A percentile compares a stretch with the other conserved stretches of the same genome.
Conservation (phyloP, 129 eudicot genomes). For the Pulicaria dysenterica region DNA sequence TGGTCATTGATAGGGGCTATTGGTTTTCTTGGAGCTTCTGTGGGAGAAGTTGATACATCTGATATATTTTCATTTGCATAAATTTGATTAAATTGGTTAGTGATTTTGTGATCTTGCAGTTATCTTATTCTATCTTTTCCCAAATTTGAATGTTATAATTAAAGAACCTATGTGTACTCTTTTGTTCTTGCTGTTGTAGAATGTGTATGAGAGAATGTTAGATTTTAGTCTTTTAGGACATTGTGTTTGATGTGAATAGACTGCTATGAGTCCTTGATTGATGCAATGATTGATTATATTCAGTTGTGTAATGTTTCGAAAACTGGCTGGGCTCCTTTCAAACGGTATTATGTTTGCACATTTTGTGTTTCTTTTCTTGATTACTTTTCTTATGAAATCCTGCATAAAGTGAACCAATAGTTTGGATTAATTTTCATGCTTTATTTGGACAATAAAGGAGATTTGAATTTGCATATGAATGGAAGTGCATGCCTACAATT, state of each 20-base stretch:
- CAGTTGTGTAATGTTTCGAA: background rate
- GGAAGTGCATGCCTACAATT: background rate
- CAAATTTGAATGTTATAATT: background rate
- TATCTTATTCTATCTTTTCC: background rate
- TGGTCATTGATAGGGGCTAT: background rate
- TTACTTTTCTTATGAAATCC: background rate
- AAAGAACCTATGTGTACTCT: conserved; percentile 8
- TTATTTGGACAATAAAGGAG: background rate
- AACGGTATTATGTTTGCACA: too few relatives aligned
- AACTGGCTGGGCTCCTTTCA: too few relatives aligned
- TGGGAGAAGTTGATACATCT: background rate
- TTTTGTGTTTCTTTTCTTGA: background rate
- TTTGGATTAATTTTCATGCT: background rate
- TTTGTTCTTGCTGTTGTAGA: conserved; percentile 8
- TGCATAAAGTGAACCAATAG: background rate
- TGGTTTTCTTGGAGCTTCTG: conserved; percentile 8
- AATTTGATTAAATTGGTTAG: conserved; percentile 29
- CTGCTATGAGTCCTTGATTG: conserved; percentile 4
- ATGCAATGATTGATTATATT: conserved; percentile 1
- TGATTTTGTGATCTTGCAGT: conserved; percentile 7
- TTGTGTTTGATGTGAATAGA: conserved; percentile 1
- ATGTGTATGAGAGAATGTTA: conserved; percentile 12
- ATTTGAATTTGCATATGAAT: background rate
- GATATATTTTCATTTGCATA: background rate
- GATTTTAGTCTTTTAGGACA: background rate